Percentiles rank a stretch among this genome's conserved stretches.
phyloP scores from a whole-genome alignment of 2,329 filamentous ascomycete genomes.

The Aspergillus cejpii region DNA sequence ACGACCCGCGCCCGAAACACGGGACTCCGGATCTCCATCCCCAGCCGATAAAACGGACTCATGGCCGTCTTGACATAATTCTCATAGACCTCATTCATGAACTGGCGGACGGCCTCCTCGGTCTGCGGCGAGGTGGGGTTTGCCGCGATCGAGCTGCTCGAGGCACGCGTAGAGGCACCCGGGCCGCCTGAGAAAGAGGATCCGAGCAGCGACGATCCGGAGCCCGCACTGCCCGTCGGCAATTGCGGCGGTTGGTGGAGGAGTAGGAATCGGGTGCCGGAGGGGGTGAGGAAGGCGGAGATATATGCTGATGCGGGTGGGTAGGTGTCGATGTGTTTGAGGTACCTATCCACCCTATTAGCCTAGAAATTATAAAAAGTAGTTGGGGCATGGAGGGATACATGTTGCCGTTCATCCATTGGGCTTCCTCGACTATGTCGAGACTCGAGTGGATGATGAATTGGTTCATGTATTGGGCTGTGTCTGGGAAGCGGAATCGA shows the following conservation, averaged over 20 bases:
- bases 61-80: conserved; percentile 95
- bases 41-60: conserved; percentile 88
- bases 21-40: conserved; percentile 77
- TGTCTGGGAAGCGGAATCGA: conserved; percentile 81
- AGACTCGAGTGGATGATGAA: conserved; percentile 92
- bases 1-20: conserved; percentile 76
- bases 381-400: conserved; percentile 38
- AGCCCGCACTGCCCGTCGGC: conserved; percentile 27
- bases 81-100: conserved; percentile 93
- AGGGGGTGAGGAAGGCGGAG: conserved; percentile 87
- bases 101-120: conserved; percentile 90
- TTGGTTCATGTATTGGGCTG: conserved; percentile 90
- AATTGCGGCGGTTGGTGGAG: conserved; percentile 69
- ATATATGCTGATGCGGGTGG: conserved; percentile 78
- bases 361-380: neutral
- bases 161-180: conserved; percentile 37
- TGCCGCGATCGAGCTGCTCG: conserved; percentile 65
- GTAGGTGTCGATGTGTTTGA: conserved; percentile 95
- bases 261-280: conserved; percentile 88
- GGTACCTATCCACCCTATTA: conserved; percentile 57
- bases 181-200: conserved; percentile 19
- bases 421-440: conserved; percentile 92
- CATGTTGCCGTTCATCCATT: conserved; percentile 85
- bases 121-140: conserved; percentile 86
- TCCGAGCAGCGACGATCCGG: conserved; percentile 21